These are phyloP conservation scores for Saccharomyces pastorianus DNA, from an alignment of 1,139 yeast species.

Conservation along the genomic window DNA sequence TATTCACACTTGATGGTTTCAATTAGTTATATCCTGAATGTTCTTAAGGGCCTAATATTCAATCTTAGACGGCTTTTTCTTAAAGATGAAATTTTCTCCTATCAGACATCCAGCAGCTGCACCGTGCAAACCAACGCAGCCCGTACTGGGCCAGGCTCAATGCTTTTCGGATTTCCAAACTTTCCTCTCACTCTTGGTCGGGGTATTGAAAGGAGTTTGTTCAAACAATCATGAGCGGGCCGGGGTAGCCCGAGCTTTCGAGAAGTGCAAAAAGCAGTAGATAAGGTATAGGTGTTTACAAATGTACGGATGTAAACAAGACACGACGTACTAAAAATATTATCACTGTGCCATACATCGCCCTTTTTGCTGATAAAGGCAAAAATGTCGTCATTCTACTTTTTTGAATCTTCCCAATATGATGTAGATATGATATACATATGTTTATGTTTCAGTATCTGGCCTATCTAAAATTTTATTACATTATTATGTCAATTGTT, in stretches of 20 bases:
- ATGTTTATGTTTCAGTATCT: too few species aligned
- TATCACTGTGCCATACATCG: not conserved
- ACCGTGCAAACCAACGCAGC: not conserved
- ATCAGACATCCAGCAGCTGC: not conserved
- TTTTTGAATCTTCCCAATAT: too few species aligned
- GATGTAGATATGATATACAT: too few species aligned
- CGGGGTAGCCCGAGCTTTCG: not conserved
- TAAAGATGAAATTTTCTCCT: not conserved
- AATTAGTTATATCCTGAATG: not conserved
- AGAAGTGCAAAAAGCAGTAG: not conserved
- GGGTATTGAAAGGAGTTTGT: not conserved
- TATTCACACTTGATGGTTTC: not conserved
- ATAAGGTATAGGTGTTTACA: not conserved
- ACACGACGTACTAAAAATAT: not conserved
- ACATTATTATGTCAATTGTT: too few species aligned
- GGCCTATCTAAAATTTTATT: too few species aligned
- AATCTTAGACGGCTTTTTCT: not conserved
- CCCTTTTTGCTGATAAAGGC: not conserved
- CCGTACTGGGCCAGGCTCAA: not conserved
- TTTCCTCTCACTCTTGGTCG: not conserved
- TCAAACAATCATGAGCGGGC: not conserved
- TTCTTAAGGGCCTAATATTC: not conserved
- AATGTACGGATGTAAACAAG: not conserved
- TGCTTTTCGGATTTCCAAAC: not conserved
- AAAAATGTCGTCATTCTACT: too few species aligned